These are phyloP conservation scores for Syzygium jambos DNA, from an alignment of 345 rosid species.

Conservation along the genomic window DNA sequence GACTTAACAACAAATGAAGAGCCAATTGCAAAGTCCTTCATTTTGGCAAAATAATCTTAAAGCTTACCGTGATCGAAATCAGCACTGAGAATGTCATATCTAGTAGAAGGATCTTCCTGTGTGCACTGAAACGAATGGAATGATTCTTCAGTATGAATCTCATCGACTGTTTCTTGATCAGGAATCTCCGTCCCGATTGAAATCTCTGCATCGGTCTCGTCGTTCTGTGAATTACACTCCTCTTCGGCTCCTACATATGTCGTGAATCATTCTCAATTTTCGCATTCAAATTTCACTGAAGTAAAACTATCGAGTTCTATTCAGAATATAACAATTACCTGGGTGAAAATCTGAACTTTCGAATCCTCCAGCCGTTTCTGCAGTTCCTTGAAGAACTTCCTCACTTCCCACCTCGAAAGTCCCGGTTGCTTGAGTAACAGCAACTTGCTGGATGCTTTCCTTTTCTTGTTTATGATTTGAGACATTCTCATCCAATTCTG, in stretches of 20 bases:
- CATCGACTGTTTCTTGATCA: conserved; percentile 58
- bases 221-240: conserved; percentile 24
- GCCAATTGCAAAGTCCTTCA: background rate
- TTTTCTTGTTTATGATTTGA: background rate
- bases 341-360: conserved; percentile 16
- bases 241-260: conserved; percentile 13
- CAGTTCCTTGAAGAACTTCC: conserved; percentile 13
- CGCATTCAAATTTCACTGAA: background rate
- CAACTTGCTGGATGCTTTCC: conserved; percentile 17
- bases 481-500: conserved; percentile 7
- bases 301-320: background rate
- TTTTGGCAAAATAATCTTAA: background rate
- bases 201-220: conserved; percentile 61
- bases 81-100: conserved; percentile 7
- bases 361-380: background rate
- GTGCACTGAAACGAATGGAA: conserved; percentile 7
- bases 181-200: conserved; percentile 91
- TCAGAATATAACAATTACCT: conserved; percentile 25
- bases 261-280: background rate
- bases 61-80: conserved; percentile 27
- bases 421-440: conserved; percentile 10
- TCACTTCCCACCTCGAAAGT: background rate
- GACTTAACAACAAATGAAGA: background rate
- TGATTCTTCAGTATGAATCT: conserved; percentile 20
- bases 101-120: conserved; percentile 14